These are phyloP conservation scores for Striga asiatica DNA, from an alignment of 257 asterid genomes.

Conservation along the genomic window DNA sequence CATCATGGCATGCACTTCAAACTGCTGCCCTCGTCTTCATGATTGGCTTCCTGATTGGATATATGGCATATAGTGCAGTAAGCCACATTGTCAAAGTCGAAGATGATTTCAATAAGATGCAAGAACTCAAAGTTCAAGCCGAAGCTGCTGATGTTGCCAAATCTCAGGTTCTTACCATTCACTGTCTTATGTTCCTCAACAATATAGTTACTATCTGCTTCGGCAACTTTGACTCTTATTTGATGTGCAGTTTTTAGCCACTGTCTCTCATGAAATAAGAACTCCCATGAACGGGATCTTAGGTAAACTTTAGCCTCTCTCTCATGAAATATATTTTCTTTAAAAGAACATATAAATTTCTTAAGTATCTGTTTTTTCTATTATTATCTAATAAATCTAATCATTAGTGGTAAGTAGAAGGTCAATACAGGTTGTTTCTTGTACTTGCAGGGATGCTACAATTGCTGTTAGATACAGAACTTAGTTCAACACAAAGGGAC, in stretches of 20 bases:
- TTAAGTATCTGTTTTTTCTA: background rate
- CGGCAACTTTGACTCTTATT: slow-evolving; percentile 4
- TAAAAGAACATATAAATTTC: no score
- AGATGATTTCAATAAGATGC: slow-evolving; percentile 67
- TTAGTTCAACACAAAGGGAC: slow-evolving; percentile 75
- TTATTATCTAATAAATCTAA: no score
- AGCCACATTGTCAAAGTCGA: slow-evolving; percentile 67
- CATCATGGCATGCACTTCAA: slow-evolving; percentile 47
- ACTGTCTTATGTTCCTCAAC: background rate
- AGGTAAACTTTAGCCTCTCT: slow-evolving; percentile 30
- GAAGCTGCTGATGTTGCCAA: slow-evolving; percentile 93
- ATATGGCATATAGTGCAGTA: slow-evolving; percentile 48
- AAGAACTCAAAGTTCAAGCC: slow-evolving; percentile 60
- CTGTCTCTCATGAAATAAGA: slow-evolving; percentile 94
- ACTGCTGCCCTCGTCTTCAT: slow-evolving; percentile 41
- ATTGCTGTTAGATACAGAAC: slow-evolving; percentile 61
- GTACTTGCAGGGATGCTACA: slow-evolving; percentile 72
- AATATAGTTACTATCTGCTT: background rate
- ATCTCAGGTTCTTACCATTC: slow-evolving; percentile 54
- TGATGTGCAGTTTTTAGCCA: slow-evolving; percentile 65
- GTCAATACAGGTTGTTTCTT: no score
- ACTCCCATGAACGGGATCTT: slow-evolving; percentile 94
- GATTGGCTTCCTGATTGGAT: slow-evolving; percentile 49
- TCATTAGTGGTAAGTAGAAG: no score
- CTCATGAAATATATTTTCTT: no score